These are phyloP conservation scores for Agrocybe praecox DNA, from an alignment of 768 basidiomycete genomes.

Conservation along the genomic window DNA sequence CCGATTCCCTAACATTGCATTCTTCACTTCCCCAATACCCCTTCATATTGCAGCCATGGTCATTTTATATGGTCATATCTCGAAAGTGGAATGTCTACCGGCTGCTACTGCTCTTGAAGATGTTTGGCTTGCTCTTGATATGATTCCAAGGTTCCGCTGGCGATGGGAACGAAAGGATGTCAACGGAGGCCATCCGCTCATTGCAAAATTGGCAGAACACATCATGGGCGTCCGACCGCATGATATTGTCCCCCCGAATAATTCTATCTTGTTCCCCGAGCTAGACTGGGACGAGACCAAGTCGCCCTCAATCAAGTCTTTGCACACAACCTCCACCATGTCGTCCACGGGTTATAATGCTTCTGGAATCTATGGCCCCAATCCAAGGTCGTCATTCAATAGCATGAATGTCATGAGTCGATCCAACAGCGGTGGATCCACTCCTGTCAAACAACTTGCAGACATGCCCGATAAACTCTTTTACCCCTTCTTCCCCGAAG, in stretches of 20 bases:
- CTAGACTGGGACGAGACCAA: conserved; percentile 56
- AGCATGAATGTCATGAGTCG: conserved; percentile 23
- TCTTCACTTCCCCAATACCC: conserved; percentile 88
- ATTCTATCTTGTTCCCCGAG: conserved; percentile 51
- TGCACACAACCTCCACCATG: conserved; percentile 46
- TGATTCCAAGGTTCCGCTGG: conserved; percentile 90
- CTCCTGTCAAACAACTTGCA: conserved; percentile 51
- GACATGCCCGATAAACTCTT: conserved; percentile 73
- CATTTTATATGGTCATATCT: conserved; percentile 86
- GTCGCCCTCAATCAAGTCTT: conserved; percentile 38
- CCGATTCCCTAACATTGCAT: conserved; percentile 82
- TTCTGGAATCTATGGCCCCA: conserved; percentile 29
- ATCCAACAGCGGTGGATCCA: conserved; percentile 32
- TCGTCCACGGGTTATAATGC: conserved; percentile 19
- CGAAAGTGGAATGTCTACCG: conserved; percentile 67
- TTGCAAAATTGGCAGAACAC: conserved; percentile 78
- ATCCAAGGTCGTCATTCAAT: neutral
- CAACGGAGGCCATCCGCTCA: conserved; percentile 81
- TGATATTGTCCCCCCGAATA: conserved; percentile 49
- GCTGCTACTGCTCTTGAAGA: conserved; percentile 75
- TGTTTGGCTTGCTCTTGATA: conserved; percentile 84
- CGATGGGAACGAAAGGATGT: conserved; percentile 88
- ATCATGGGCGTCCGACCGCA: conserved; percentile 78
- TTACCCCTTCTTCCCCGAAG: conserved; percentile 79
- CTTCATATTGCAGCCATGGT: conserved; percentile 92